Evolutionary conservation across 441 rosid genomes (phyloP).

Genomic region (Corymbia calophylla): DNA sequence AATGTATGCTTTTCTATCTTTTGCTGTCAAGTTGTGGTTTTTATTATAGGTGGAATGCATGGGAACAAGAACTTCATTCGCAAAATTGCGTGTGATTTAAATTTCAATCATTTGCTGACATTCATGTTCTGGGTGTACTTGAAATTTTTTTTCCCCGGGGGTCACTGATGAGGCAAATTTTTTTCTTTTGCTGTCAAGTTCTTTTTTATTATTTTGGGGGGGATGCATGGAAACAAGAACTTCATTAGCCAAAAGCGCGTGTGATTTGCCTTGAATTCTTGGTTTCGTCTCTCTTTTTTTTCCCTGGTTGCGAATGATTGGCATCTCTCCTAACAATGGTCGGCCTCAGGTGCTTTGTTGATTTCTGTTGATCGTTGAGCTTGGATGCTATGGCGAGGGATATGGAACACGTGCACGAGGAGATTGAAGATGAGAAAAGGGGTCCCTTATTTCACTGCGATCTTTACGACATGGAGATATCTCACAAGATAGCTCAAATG

Average conservation of each 20-base stretch:
- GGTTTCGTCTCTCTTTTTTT: background rate
- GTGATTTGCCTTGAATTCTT: background rate
- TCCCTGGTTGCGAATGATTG: background rate
- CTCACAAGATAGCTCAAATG: slow-evolving; percentile 50
- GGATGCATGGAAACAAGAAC: background rate
- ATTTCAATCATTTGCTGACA: background rate
- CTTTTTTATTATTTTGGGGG: background rate
- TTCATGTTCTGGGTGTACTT: background rate
- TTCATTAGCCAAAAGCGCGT: background rate
- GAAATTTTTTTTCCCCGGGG: background rate
- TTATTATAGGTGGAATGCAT: background rate
- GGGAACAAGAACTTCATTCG: background rate
- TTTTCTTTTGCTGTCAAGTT: background rate
- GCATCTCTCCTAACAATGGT: background rate
- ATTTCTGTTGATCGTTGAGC: background rate
- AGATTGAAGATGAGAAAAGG: slow-evolving; percentile 50
- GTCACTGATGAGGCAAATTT: background rate
- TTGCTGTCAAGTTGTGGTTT: background rate
- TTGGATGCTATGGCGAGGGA: slow-evolving; percentile 47
- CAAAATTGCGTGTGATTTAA: background rate
- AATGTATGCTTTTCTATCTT: background rate
- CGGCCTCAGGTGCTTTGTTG: background rate
- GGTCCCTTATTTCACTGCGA: slow-evolving; percentile 51
- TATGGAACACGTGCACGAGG: slow-evolving; percentile 38
- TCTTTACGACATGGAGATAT: slow-evolving; percentile 58